A percentile compares a stretch with the other conserved stretches of the same genome.
phyloP scores from a whole-genome alignment of 257 asterid genomes.

The Nicotiana sylvestris region DNA sequence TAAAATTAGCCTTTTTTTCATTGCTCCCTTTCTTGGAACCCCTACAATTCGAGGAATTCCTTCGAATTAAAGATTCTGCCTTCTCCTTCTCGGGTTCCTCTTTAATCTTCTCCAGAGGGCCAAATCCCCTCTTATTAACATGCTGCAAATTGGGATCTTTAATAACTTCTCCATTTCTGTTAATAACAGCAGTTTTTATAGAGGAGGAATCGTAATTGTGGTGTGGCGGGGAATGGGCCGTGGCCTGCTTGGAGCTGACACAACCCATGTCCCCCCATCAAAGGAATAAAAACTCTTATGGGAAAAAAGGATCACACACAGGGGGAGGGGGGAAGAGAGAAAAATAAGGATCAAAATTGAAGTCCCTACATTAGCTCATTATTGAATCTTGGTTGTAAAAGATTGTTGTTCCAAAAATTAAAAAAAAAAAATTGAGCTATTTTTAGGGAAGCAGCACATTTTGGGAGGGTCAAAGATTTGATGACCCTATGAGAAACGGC shows the following conservation, averaged over 20 bases:
- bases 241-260: constrained; percentile 68
- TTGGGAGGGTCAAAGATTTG: constrained; percentile 17
- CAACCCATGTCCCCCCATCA: constrained; percentile 92
- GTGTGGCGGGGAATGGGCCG: constrained; percentile 22
- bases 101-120: constrained; percentile 68
- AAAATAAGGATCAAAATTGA: neutral
- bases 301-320: neutral
- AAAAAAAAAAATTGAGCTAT: neutral
- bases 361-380: constrained; percentile 1
- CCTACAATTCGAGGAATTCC: constrained; percentile 25
- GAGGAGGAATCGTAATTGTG: neutral
- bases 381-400: neutral
- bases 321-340: neutral
- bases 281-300: neutral
- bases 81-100: constrained; percentile 77
- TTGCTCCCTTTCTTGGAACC: constrained; percentile 31
- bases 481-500: constrained; percentile 13
- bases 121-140: constrained; percentile 25
- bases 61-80: neutral
- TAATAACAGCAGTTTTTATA: constrained; percentile 9
- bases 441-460: neutral
- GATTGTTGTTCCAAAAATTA: neutral
- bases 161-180: constrained; percentile 8
- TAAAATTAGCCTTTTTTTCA: constrained; percentile 38
- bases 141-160: constrained; percentile 20